Base-by-base conservation (phyloP, 2,329 filamentous ascomycete species). In the Domatiomyces globalis region DNA sequence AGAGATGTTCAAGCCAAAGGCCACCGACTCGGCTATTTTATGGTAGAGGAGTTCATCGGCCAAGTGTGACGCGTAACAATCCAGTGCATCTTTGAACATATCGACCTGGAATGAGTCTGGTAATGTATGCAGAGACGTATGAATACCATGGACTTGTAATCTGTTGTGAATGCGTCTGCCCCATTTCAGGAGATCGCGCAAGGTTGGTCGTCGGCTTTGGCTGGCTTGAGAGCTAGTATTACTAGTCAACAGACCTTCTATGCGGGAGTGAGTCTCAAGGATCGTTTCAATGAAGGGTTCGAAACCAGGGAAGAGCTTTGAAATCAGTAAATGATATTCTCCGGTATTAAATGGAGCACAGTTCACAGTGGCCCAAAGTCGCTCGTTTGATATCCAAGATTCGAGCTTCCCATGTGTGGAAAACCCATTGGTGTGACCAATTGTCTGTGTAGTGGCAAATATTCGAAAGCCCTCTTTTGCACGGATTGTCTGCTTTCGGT, bases 31-130 rank as follows among this genome's bases (percentile, higher is more conserved):
- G 44, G 84, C 78, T 29, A 94, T 70, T 4, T 72, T 68, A 46
- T 72, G 69, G 48, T 81, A 79, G 27, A 81, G 70, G 10, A 77
- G 73, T 27, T 75, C 74, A 51, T 83, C 83, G 8, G 84, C 83
- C 45, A 92, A 73, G 63, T 84, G 87, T 50, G 85, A 86, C 43
- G 87, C 82, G 66, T 98, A 96, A 63, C 89, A 94, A 66, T 98
- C 92, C 49, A 92, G 76, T 0, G 88, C 86, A 64, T 98, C 92
- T 70, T 95, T 79, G 62, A 95, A 95, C 67, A 96, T 94, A 61
- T 84, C 81, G 62, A 95, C 84, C 57, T 79, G 74, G 0, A 79
- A 79, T 1, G 77, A 77, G 60, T 90, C 85, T n/a, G 75, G 80
- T 19, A 88, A 79, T 18, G 19, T 47, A 2, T 18, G 15, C 12